phyloP scores from a whole-genome alignment of 768 basidiomycete genomes.

The button mushroom (Agaricus bisporus) region DNA sequence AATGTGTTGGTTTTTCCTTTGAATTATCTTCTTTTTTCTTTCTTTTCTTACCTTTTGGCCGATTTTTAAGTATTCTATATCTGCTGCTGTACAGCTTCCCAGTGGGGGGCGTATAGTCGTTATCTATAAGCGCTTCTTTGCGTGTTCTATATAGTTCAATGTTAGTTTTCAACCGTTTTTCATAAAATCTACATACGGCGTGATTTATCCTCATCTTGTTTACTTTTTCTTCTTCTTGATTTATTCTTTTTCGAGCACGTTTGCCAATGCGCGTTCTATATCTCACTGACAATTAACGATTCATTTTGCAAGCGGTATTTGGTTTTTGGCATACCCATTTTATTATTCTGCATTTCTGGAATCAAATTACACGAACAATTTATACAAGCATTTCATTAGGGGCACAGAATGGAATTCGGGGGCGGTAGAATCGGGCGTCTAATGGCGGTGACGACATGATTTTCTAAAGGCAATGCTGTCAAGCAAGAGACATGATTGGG shows the following conservation, averaged over 20 bases:
- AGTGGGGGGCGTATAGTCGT: neutral
- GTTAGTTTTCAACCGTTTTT: neutral
- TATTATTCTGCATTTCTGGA: neutral
- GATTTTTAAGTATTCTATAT: neutral
- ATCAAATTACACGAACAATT: neutral
- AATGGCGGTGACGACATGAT: neutral
- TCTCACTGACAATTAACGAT: neutral
- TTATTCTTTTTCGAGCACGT: conserved; percentile 3
- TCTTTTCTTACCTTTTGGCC: neutral
- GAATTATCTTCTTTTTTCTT: neutral
- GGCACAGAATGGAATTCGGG: no score
- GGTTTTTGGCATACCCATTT: neutral
- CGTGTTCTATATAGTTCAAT: neutral
- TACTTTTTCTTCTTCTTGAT: conserved; percentile 6
- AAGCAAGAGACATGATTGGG: no score
- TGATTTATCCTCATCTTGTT: neutral
- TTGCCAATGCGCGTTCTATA: neutral
- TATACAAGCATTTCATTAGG: neutral
- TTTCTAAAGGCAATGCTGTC: neutral
- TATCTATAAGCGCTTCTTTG: neutral
- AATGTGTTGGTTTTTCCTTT: neutral
- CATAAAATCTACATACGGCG: no score
- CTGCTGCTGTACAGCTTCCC: neutral
- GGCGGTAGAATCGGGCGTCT: no score
- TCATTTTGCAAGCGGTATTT: neutral